Evolutionary conservation across 2,329 filamentous ascomycete species (phyloP).

Genomic region (Tolypocladium ovalisporum): DNA sequence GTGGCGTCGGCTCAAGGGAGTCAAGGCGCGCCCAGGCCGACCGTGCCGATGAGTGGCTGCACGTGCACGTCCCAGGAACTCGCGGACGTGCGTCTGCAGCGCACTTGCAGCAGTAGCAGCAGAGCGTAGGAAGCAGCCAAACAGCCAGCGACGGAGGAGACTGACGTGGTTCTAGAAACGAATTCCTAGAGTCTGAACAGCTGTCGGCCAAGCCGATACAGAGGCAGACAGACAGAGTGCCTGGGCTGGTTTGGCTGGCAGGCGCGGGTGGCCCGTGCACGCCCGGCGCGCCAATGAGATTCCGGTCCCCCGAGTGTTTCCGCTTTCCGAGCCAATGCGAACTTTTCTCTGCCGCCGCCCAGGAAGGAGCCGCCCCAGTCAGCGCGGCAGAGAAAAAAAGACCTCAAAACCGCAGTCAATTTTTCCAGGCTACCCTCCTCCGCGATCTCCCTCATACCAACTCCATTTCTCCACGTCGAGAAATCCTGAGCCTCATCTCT

Average conservation of each 20-base stretch:
- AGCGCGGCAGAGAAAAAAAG: not conserved
- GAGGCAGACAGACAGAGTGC: not conserved
- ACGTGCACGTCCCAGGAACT: not conserved
- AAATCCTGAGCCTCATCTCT: not conserved
- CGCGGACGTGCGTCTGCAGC: not conserved
- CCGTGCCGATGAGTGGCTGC: not conserved
- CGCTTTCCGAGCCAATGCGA: not conserved
- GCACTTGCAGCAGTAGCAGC: too few relatives aligned
- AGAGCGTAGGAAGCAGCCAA: too few relatives aligned
- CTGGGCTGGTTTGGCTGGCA: not conserved
- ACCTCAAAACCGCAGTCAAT: slow-evolving; percentile 1
- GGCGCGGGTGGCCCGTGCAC: not conserved
- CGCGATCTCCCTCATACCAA: not conserved
- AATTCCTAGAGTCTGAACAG: too few relatives aligned
- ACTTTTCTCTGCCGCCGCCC: not conserved
- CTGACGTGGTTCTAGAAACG: too few relatives aligned
- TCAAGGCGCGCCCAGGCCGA: not conserved
- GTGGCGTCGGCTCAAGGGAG: not conserved
- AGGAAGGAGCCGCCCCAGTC: not conserved
- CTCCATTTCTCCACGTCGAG: slow-evolving; percentile 18
- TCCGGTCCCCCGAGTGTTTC: not conserved
- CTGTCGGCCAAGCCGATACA: not conserved
- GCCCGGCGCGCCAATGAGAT: not conserved
- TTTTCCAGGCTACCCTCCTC: not conserved
- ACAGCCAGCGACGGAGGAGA: not conserved